Evolutionary conservation across 306 rosid genomes (phyloP).

Genomic region (Erythrophleum fordii): DNA sequence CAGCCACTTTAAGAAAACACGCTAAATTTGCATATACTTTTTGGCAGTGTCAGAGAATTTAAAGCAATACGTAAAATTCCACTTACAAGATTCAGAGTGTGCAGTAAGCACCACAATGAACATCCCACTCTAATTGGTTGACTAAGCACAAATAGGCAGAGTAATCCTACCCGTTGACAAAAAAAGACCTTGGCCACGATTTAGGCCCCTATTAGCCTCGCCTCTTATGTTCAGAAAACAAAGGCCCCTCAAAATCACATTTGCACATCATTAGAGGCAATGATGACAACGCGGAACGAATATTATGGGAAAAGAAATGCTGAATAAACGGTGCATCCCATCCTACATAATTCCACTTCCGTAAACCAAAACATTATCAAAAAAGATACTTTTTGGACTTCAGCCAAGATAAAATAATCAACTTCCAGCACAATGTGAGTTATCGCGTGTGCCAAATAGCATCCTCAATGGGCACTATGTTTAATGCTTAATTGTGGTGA

Average conservation of each 20-base stretch:
- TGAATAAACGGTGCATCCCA: neutral
- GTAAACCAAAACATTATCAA: neutral
- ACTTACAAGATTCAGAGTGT: constrained; percentile 17
- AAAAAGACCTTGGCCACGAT: neutral
- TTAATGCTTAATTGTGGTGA: neutral
- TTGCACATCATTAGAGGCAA: neutral
- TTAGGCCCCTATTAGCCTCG: constrained; percentile 10
- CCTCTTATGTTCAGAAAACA: neutral
- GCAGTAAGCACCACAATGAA: constrained; percentile 20
- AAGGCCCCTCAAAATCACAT: neutral
- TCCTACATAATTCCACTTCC: neutral
- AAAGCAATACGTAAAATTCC: neutral
- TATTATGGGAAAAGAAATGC: neutral
- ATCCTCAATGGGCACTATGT: neutral
- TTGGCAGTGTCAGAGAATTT: neutral
- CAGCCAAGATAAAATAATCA: neutral
- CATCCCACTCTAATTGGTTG: constrained; percentile 27
- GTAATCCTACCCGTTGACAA: neutral
- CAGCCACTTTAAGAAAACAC: constrained; percentile 3
- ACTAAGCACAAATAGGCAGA: neutral
- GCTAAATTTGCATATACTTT: neutral
- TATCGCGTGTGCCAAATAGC: neutral
- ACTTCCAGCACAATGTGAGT: neutral
- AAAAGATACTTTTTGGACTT: neutral
- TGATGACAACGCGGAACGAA: neutral